These are phyloP conservation scores for Tetracladium maxilliforme DNA, from an alignment of 2,329 filamentous ascomycete species.

Conservation along the genomic window DNA sequence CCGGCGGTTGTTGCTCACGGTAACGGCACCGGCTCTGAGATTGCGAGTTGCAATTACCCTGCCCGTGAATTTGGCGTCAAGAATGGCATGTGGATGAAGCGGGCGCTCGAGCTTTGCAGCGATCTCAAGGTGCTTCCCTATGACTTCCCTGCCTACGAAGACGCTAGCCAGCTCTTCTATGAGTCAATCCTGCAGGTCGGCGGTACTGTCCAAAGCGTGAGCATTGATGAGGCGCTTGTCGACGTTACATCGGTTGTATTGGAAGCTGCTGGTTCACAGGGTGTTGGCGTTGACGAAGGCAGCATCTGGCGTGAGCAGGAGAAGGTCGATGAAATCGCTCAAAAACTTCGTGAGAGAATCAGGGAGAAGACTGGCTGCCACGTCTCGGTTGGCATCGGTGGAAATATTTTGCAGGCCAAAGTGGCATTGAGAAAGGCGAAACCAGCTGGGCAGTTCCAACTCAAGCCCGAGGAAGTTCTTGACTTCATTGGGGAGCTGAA, in stretches of 20 bases:
- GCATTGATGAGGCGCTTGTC: constrained; percentile 85
- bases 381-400: constrained; percentile 85
- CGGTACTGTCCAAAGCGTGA: constrained; percentile 86
- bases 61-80: constrained; percentile 77
- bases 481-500: constrained; percentile 63
- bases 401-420: constrained; percentile 82
- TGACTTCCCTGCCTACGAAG: constrained; percentile 89
- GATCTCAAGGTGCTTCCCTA: constrained; percentile 85
- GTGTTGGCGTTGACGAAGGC: constrained; percentile 47
- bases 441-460: constrained; percentile 80
- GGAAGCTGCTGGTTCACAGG: constrained; percentile 49
- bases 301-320: constrained; percentile 66
- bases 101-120: constrained; percentile 68
- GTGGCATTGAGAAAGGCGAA: constrained; percentile 84
- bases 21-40: constrained; percentile 73
- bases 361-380: constrained; percentile 66
- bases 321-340: constrained; percentile 59
- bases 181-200: constrained; percentile 65
- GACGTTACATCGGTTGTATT: constrained; percentile 66
- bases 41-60: constrained; percentile 93
- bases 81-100: constrained; percentile 99
- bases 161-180: constrained; percentile 80
- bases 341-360: constrained; percentile 50
- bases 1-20: constrained; percentile 86
- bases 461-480: constrained; percentile 68